Conservation (phyloP, 495 filamentous ascomycete genomes). For the Penicillium chermesinum region DNA sequence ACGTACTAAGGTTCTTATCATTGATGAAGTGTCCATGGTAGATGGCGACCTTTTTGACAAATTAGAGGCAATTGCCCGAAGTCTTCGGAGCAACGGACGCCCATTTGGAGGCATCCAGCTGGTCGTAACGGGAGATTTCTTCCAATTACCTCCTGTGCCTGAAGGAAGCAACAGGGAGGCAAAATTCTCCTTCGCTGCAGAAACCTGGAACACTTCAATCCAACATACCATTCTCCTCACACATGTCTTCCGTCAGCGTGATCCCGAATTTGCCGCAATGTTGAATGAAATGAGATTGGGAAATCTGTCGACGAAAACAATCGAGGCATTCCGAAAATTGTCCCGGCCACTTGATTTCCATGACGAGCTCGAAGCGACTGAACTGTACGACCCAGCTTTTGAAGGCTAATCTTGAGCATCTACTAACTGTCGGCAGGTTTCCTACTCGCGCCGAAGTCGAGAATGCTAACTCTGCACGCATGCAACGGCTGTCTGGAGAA, state of each 20-base stretch:
- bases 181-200: conserved; percentile 90
- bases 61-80: conserved; percentile 80
- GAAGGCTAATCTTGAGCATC: conserved; percentile 11
- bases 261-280: conserved; percentile 89
- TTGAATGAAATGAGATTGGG: conserved; percentile 96
- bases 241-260: conserved; percentile 92
- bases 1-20: conserved; percentile 74
- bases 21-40: conserved; percentile 98
- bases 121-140: conserved; percentile 95
- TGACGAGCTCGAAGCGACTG: conserved; percentile 81
- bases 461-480: conserved; percentile 68
- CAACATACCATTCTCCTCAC: conserved; percentile 94
- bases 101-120: conserved; percentile 96
- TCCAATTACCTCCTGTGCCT: conserved; percentile 91
- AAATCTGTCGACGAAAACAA: conserved; percentile 62
- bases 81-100: conserved; percentile 75
- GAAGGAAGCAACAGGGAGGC: conserved; percentile 60
- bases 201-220: conserved; percentile 85
- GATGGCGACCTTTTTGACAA: conserved; percentile 97
- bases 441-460: conserved; percentile 90
- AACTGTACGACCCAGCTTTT: conserved; percentile 54
- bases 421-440: conserved; percentile 54
- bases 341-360: conserved; percentile 63
- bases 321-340: conserved; percentile 65
- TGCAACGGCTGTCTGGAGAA: conserved; percentile 65